These are phyloP conservation scores for Phytophthora uliginosa DNA, from an alignment of 352 stramenopile genomes.

Conservation along the genomic window DNA sequence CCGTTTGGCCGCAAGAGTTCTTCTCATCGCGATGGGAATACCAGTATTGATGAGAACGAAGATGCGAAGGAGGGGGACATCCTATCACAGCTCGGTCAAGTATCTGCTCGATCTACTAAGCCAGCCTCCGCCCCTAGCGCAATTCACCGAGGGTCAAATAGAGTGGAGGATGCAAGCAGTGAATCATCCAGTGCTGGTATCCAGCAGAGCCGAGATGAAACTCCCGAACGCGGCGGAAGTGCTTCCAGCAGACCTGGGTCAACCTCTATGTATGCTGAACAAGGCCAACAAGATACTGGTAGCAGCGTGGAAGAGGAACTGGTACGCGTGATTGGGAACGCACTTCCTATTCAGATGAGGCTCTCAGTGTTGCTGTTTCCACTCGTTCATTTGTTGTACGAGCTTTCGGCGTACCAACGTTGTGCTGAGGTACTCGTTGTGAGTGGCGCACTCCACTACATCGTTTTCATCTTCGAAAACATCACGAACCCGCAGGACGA, in stretches of 20 bases:
- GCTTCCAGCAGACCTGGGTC: background rate
- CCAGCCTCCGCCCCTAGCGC: constrained; percentile 31
- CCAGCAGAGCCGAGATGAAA: background rate
- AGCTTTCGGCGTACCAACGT: constrained; percentile 72
- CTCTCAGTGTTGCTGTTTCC: constrained; percentile 60
- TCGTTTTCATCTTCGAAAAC: constrained; percentile 71
- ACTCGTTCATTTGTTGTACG: constrained; percentile 69
- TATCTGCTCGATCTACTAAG: constrained; percentile 18
- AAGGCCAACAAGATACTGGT: constrained; percentile 2
- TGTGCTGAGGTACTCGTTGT: constrained; percentile 80
- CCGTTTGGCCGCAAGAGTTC: constrained; percentile 9
- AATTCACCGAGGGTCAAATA: constrained; percentile 12
- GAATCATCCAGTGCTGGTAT: background rate
- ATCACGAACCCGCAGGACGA: constrained; percentile 72
- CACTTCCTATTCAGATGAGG: constrained; percentile 35
- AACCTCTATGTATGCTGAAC: background rate
- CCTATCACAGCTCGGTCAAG: background rate
- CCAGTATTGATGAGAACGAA: background rate
- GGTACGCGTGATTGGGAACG: constrained; percentile 9
- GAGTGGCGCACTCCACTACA: constrained; percentile 68
- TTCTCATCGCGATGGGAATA: background rate
- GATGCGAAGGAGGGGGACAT: background rate
- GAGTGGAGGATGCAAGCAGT: background rate
- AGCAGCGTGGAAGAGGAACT: constrained; percentile 18
- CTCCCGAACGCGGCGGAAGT: background rate